These are phyloP conservation scores for Citrus medica DNA, from an alignment of 345 rosid species.

Conservation along the genomic window DNA sequence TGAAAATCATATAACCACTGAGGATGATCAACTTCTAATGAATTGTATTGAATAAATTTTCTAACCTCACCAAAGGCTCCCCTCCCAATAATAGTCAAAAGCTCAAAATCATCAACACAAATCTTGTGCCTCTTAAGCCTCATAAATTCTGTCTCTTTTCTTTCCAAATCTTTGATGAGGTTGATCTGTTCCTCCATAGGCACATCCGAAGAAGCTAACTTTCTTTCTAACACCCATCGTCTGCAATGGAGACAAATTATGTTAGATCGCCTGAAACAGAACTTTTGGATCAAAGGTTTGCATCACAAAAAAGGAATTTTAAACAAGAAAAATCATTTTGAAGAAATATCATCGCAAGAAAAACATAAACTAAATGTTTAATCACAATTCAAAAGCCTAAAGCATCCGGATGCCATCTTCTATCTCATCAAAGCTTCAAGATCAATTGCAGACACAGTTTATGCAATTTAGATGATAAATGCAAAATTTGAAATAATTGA, in stretches of 20 bases:
- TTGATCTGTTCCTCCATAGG: constrained; percentile 84
- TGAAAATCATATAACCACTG: neutral
- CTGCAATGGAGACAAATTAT: constrained; percentile 42
- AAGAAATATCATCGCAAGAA: neutral
- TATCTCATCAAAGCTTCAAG: neutral
- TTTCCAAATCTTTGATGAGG: constrained; percentile 89
- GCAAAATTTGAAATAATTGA: too few relatives aligned
- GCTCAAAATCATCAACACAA: constrained; percentile 93
- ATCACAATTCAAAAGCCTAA: neutral
- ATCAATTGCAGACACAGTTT: neutral
- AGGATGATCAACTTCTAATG: constrained; percentile 1
- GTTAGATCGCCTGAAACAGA: constrained; percentile 1
- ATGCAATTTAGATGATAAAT: too few relatives aligned
- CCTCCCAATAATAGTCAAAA: constrained; percentile 81
- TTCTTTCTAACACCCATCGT: constrained; percentile 92
- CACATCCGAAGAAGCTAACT: constrained; percentile 81
- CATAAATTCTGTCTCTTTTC: constrained; percentile 95
- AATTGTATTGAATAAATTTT: constrained; percentile 6
- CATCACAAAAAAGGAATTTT: neutral
- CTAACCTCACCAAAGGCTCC: constrained; percentile 98
- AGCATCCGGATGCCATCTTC: constrained; percentile 12
- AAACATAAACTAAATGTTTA: neutral
- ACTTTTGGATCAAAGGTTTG: neutral
- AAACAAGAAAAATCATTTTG: constrained; percentile 9
- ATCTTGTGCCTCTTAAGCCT: constrained; percentile 92